Evolutionary conservation across 1,284 basidiomycete species (phyloP), one percentile per base, ranked within the genome.

Genomic region (Ustilago nuda): DNA sequence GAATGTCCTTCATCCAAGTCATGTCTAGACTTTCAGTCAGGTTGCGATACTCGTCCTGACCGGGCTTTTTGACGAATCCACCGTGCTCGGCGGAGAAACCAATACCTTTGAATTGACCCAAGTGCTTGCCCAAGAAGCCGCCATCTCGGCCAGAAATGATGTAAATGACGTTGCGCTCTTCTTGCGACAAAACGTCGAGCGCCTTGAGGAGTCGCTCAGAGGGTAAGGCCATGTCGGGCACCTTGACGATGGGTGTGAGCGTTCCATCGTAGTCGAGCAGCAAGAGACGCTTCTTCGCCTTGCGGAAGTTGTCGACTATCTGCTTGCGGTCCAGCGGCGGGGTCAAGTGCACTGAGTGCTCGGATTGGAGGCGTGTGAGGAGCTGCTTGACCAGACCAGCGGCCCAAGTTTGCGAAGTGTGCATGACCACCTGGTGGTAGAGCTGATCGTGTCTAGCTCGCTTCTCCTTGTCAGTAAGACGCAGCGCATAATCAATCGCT

Each of bases 261-360:
- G 97, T 99, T 9, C 96, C 96, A 86, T 98, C 96, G 86, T 99
- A 99, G 87, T 99, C 97, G 82, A 99, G 95, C 85, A 98, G 89
- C 86, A 99, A 91, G 66, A 98, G 87, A 58, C 97, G 89, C 88
- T 96, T 96, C 51, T 89, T 89, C 39, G 94, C 92, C 41, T 84
- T 87, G 56, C 88, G 84, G 88, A 95, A 98, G 78, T 89, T 88
- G n/a, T 87, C 84, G 67, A 90, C 87, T 80, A 98, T 87, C 32
- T 88, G 87, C 13, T 88, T 88, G 65, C 89, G 88, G 63, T 94
- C 92, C 50, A 98, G 90, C 62, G 92, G 91, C 0, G 95, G 95
- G 19, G 95, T 98, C 81, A 92, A 90, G 64, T 94, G 91, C 4
- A 94, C 93, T 55, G 92, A 91, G 76, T 94, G 92, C 84, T 93